Conservation (phyloP, 108 stramenopile genomes). For the Chaetoceros muelleri region DNA sequence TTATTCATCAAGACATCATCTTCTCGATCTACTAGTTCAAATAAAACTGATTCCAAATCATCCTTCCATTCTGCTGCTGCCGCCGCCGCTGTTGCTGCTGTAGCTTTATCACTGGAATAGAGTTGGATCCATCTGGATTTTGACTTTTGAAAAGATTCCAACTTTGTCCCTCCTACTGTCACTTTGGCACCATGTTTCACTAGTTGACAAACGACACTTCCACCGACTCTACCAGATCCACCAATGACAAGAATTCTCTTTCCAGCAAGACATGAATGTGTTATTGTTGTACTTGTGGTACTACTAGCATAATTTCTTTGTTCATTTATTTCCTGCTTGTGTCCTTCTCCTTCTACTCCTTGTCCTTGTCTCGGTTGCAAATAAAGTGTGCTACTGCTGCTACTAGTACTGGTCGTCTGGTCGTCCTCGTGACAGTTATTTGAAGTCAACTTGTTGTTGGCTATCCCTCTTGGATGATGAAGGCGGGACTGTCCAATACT, state of each 20-base stretch:
- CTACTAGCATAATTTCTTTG: too few relatives aligned
- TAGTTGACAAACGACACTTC: slow-evolving; percentile 44
- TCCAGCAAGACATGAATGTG: not conserved
- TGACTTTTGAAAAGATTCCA: slow-evolving; percentile 16
- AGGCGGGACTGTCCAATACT: too few relatives aligned
- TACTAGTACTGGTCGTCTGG: too few relatives aligned
- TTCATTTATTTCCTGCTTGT: too few relatives aligned
- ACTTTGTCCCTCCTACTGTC: slow-evolving; percentile 36
- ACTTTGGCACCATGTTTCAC: slow-evolving; percentile 22
- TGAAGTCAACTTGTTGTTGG: too few relatives aligned
- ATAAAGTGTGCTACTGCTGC: too few relatives aligned
- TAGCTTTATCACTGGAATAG: slow-evolving; percentile 9
- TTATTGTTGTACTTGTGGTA: not conserved
- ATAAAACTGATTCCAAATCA: slow-evolving; percentile 11
- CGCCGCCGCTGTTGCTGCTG: too few relatives aligned
- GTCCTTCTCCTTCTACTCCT: too few relatives aligned
- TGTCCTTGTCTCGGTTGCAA: too few relatives aligned
- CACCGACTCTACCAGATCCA: slow-evolving; percentile 75
- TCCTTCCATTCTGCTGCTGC: slow-evolving; percentile 1
- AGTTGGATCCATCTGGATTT: slow-evolving; percentile 16
- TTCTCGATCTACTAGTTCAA: slow-evolving; percentile 23
- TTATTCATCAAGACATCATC: slow-evolving; percentile 2
- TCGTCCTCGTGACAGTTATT: too few relatives aligned
- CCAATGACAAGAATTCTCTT: slow-evolving; percentile 56
- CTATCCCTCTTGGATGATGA: too few relatives aligned